A percentile compares a stretch with the other conserved stretches of the same genome.
Conservation (phyloP, 2,329 filamentous ascomycete genomes). For the Camillea tinctor region DNA sequence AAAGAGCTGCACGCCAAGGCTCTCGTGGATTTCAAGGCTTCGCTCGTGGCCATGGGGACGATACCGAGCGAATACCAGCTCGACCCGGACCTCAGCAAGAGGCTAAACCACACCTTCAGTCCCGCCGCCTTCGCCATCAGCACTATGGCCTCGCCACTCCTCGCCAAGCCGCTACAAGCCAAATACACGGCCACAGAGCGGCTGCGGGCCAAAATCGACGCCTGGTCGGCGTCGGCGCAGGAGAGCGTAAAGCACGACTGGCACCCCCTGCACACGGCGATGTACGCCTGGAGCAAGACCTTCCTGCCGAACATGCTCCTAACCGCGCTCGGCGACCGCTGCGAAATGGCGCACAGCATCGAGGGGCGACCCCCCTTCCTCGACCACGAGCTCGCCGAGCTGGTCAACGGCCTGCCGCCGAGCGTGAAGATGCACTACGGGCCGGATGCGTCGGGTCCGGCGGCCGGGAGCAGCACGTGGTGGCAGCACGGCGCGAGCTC, state of each 20-base stretch:
- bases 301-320: slow-evolving; percentile 12
- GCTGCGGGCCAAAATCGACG: slow-evolving; percentile 2
- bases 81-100: slow-evolving; percentile 1
- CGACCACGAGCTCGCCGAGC: slow-evolving; percentile 18
- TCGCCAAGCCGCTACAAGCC: background rate
- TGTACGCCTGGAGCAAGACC: slow-evolving; percentile 16
- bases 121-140: slow-evolving; percentile 1
- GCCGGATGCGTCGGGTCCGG: slow-evolving; percentile 1
- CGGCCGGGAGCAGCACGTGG: slow-evolving; percentile 7
- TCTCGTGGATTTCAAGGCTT: background rate
- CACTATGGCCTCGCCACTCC: background rate
- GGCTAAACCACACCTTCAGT: slow-evolving; percentile 2
- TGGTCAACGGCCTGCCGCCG: slow-evolving; percentile 13
- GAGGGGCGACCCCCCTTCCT: slow-evolving; percentile 19
- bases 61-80: background rate
- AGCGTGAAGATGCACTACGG: slow-evolving; percentile 17
- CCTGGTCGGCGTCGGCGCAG: background rate
- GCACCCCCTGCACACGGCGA: slow-evolving; percentile 15
- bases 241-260: slow-evolving; percentile 9
- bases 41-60: background rate
- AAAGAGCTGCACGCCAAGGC: slow-evolving; percentile 1
- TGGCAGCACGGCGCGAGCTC: slow-evolving; percentile 3
- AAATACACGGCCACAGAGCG: background rate
- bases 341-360: slow-evolving; percentile 21
- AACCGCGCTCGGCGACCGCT: slow-evolving; percentile 16